A percentile compares a stretch with the other conserved stretches of the same genome.
phyloP scores from a whole-genome alignment of 2,329 filamentous ascomycete species.

The Metarhizium robertsii region DNA sequence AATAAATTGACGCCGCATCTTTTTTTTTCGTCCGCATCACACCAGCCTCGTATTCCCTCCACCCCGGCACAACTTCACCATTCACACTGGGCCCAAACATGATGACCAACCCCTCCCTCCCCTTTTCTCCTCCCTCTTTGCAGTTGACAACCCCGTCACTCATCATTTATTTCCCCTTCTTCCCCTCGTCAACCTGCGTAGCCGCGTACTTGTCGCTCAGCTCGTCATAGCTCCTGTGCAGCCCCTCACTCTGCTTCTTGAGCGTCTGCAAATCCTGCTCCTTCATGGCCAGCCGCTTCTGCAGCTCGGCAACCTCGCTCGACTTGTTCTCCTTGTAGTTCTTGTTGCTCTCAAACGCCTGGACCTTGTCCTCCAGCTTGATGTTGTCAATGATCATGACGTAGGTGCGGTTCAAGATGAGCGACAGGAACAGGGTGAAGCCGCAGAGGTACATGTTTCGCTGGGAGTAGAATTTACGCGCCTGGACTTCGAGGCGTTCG shows the following conservation, averaged over 20 bases:
- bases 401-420: constrained; percentile 99
- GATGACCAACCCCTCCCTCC: no score
- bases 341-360: constrained; percentile 68
- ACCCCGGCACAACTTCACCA: no score
- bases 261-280: constrained; percentile 76
- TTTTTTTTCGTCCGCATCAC: no score
- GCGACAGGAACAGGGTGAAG: constrained; percentile 96
- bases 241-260: constrained; percentile 84
- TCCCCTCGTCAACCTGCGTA: constrained; percentile 41
- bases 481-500: constrained; percentile 96
- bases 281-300: constrained; percentile 65
- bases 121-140: neutral
- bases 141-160: neutral
- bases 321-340: constrained; percentile 63
- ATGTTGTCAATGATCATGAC: constrained; percentile 91
- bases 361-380: constrained; percentile 84
- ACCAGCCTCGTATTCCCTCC: no score
- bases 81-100: no score
- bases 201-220: constrained; percentile 73
- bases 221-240: constrained; percentile 77
- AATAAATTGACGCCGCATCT: no score
- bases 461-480: constrained; percentile 99
- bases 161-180: constrained; percentile 39
- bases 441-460: constrained; percentile 99
- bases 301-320: constrained; percentile 63